Conservation (phyloP, 257 asterid species). For the Craterostigma plantagineum region DNA sequence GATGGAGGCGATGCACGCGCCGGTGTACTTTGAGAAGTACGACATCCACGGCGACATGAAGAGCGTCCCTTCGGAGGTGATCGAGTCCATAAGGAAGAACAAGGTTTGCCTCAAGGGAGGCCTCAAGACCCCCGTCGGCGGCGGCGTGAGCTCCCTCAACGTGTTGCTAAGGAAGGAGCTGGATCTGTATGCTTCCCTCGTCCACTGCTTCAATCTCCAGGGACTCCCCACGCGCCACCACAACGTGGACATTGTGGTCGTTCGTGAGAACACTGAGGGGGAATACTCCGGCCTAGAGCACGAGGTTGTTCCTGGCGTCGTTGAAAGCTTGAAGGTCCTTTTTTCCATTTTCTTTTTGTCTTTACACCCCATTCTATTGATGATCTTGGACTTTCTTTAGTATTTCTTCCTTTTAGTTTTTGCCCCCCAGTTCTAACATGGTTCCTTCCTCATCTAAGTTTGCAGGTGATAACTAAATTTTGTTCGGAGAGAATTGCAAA, state of each 20-base stretch:
- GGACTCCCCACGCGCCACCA: slow-evolving; percentile 82
- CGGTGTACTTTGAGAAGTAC: slow-evolving; percentile 68
- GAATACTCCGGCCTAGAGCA: slow-evolving; percentile 95
- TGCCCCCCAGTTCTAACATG: no score
- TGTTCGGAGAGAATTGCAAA: slow-evolving; percentile 93
- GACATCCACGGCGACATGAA: slow-evolving; percentile 78
- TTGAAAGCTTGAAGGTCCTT: slow-evolving; percentile 87
- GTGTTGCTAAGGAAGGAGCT: slow-evolving; percentile 77
- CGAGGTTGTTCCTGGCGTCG: slow-evolving; percentile 99
- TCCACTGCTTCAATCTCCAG: slow-evolving; percentile 66
- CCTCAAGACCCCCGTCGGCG: slow-evolving; percentile 81
- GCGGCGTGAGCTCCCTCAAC: slow-evolving; percentile 87
- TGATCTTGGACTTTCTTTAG: not conserved
- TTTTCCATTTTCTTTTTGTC: not conserved
- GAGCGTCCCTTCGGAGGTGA: slow-evolving; percentile 43
- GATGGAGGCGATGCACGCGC: slow-evolving; percentile 97
- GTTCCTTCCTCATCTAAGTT: slow-evolving; percentile 14
- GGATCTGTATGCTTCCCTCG: slow-evolving; percentile 87
- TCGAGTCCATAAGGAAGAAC: slow-evolving; percentile 71
- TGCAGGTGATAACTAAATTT: slow-evolving; percentile 88
- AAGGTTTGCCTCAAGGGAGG: slow-evolving; percentile 92
- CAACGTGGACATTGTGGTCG: slow-evolving; percentile 75
- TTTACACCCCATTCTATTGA: not conserved
- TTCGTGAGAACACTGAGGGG: slow-evolving; percentile 94
- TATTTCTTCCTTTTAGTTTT: no score